Evolutionary conservation across 148 eudicot genomes (phyloP).

Genomic region (Arctostaphylos glauca): DNA sequence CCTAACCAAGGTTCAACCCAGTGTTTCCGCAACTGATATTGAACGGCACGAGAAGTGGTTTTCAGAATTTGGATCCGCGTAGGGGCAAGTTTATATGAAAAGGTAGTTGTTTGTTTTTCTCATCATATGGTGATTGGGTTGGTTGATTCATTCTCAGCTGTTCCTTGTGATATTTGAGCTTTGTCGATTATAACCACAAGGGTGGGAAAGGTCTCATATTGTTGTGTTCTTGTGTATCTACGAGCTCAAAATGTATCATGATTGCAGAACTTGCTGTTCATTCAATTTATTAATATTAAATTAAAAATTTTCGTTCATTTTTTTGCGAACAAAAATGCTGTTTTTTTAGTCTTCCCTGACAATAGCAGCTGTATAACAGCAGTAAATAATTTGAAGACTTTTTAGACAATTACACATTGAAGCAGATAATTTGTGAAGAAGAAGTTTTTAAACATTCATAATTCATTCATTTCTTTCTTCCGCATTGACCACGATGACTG

Average conservation of each 20-base stretch:
- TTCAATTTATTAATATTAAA: constrained; percentile 16
- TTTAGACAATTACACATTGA: not conserved
- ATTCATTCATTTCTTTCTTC: not conserved
- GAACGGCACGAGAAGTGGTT: constrained; percentile 95
- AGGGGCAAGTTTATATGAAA: constrained; percentile 1
- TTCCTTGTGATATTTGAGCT: not conserved
- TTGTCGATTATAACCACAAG: not conserved
- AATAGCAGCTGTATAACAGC: not conserved
- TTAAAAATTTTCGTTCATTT: not conserved
- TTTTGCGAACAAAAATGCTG: not conserved
- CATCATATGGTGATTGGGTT: not conserved
- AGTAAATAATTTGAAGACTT: not conserved
- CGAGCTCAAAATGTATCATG: constrained; percentile 3
- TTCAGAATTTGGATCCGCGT: constrained; percentile 88
- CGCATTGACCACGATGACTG: not conserved
- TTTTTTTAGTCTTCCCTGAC: not conserved
- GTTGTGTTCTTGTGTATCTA: constrained; percentile 21
- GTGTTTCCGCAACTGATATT: constrained; percentile 86
- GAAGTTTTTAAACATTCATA: too few relatives aligned
- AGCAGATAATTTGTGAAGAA: not conserved
- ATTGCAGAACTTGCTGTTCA: constrained; percentile 7
- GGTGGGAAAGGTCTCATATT: not conserved
- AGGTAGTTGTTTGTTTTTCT: not conserved
- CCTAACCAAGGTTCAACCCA: constrained; percentile 81
- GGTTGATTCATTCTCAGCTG: not conserved